Conservation (phyloP, 768 basidiomycete species). For the Amyloporia xantha region DNA sequence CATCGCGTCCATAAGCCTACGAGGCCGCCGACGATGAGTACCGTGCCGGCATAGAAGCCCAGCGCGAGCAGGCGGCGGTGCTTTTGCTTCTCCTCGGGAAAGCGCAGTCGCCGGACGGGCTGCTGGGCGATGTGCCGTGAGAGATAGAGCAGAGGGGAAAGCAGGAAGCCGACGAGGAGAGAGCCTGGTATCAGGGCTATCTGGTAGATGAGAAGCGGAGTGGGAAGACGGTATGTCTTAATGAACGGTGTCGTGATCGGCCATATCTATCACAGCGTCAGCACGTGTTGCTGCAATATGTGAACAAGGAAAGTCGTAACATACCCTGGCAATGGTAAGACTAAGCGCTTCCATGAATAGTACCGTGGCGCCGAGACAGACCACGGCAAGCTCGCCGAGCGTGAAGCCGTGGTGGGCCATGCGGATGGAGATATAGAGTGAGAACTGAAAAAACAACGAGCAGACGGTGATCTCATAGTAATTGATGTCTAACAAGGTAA, state of each 20-base stretch:
- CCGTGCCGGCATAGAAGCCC: conserved; percentile 74
- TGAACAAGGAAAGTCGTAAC: conserved; percentile 19
- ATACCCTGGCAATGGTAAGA: conserved; percentile 74
- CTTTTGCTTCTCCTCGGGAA: conserved; percentile 74
- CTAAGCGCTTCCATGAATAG: conserved; percentile 83
- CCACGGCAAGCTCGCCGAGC: conserved; percentile 85
- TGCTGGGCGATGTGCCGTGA: conserved; percentile 88
- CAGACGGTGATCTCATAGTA: conserved; percentile 66
- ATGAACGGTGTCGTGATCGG: conserved; percentile 75
- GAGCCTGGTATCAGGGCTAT: conserved; percentile 89
- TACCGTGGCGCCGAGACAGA: conserved; percentile 83
- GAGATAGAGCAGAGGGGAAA: conserved; percentile 89
- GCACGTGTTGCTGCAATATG: not conserved
- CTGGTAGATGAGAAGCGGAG: conserved; percentile 87
- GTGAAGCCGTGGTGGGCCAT: conserved; percentile 94
- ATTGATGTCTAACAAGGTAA: conserved; percentile 53
- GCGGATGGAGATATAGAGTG: conserved; percentile 82
- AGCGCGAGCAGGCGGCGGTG: conserved; percentile 80
- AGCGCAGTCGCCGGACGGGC: conserved; percentile 73
- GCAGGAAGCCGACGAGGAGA: conserved; percentile 84
- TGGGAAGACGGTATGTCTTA: conserved; percentile 89
- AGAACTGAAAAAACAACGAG: conserved; percentile 84
- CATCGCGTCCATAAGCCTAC: conserved; percentile 92
- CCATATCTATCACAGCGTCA: conserved; percentile 50
- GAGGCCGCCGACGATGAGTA: conserved; percentile 71